A percentile compares a stretch with the other conserved stretches of the same genome.
Conservation (phyloP, 1,139 yeast genomes). For the Casaregolazyma lundiana region DNA sequence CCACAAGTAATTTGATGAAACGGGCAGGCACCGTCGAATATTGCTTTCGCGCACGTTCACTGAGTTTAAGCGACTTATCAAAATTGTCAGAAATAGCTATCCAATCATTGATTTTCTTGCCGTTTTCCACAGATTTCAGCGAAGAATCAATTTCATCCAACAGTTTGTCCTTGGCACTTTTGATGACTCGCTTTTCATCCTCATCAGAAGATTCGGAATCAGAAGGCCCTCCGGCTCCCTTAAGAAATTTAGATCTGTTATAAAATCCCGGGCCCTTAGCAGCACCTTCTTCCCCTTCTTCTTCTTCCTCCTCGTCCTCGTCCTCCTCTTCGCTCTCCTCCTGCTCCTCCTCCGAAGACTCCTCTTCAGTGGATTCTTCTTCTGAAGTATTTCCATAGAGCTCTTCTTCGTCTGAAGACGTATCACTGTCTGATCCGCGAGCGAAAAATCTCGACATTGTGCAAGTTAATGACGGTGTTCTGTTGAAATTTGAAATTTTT, state of each 20-base stretch:
- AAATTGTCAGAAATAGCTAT: constrained; percentile 65
- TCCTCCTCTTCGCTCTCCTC: constrained; percentile 31
- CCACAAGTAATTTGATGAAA: constrained; percentile 64
- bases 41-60: constrained; percentile 71
- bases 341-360: constrained; percentile 27
- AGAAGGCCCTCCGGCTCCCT: constrained; percentile 39
- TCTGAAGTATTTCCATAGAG: constrained; percentile 66
- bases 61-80: constrained; percentile 66
- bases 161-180: constrained; percentile 88
- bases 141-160: constrained; percentile 76
- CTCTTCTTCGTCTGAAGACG: constrained; percentile 65
- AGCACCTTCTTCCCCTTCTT: constrained; percentile 42
- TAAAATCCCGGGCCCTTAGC: constrained; percentile 55
- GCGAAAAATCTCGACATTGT: constrained; percentile 75
- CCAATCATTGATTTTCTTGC: constrained; percentile 77
- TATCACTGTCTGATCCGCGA: constrained; percentile 48
- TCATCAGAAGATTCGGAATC: constrained; percentile 50
- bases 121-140: constrained; percentile 65
- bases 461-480: constrained; percentile 3
- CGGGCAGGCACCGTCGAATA: constrained; percentile 63
- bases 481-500: constrained; percentile 8
- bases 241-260: constrained; percentile 49
- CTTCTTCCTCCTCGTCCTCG: constrained; percentile 31
- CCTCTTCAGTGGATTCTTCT: constrained; percentile 29
- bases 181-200: constrained; percentile 72